Evolutionary conservation across 345 rosid genomes (phyloP).

Genomic region (Eucalyptus sp.): DNA sequence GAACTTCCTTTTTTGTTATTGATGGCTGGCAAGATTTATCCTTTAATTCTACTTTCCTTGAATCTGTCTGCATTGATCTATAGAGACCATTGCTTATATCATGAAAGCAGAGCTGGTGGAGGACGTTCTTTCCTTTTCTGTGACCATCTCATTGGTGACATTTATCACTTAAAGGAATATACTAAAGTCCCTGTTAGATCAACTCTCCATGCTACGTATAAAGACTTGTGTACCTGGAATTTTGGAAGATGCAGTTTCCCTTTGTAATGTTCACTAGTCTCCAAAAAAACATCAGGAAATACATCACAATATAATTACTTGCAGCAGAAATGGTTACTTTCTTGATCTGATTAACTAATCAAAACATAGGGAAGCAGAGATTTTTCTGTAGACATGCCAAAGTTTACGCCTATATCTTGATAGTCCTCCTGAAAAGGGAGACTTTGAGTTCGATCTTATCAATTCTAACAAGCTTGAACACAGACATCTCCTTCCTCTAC

Average conservation of each 20-base stretch:
- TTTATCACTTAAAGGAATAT: too few species aligned
- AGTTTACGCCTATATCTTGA: not conserved
- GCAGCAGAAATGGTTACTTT: too few species aligned
- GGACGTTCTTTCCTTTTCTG: not conserved
- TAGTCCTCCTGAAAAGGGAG: not conserved
- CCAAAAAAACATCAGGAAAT: too few species aligned
- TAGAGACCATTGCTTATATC: not conserved
- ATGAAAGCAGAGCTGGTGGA: not conserved
- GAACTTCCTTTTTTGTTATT: not conserved
- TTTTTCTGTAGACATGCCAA: not conserved
- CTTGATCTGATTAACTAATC: not conserved
- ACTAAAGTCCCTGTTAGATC: too few species aligned
- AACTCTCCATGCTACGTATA: too few species aligned
- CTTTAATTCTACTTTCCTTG: too few species aligned
- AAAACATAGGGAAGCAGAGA: not conserved
- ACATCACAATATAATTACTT: too few species aligned
- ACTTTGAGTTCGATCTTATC: not conserved
- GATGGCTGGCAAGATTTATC: too few species aligned
- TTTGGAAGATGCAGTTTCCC: too few species aligned
- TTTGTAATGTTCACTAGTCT: too few species aligned
- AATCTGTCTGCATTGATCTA: not conserved
- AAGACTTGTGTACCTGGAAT: too few species aligned
- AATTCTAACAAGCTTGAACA: not conserved
- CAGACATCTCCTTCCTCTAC: not conserved
- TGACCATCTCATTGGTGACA: too few species aligned